Percentiles rank a stretch among this genome's conserved stretches.
Conservation (phyloP, 2,329 filamentous ascomycete genomes). For the Pseudogymnoascus sp. region DNA sequence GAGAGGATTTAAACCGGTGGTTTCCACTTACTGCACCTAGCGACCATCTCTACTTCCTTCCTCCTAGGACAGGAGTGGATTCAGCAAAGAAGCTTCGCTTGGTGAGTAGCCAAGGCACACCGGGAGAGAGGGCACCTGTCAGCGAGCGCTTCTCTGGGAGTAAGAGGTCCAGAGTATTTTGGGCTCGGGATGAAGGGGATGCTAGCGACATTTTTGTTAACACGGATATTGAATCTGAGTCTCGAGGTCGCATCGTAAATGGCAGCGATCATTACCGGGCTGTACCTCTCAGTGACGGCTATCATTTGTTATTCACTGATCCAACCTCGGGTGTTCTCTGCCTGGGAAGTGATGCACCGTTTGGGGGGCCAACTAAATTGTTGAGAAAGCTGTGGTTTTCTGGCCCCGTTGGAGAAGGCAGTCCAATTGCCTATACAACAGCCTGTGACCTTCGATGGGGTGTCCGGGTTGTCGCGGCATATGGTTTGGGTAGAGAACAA, state of each 20-base stretch:
- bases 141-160: constrained; percentile 21
- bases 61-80: constrained; percentile 42
- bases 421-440: constrained; percentile 46
- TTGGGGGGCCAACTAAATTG: constrained; percentile 46
- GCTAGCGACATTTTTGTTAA: constrained; percentile 10
- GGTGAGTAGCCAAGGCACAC: constrained; percentile 51
- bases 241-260: constrained; percentile 16
- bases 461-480: constrained; percentile 50
- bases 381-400: constrained; percentile 49
- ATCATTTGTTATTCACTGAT: constrained; percentile 57
- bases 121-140: constrained; percentile 24
- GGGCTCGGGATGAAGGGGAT: constrained; percentile 14
- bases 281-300: constrained; percentile 55
- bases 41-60: constrained; percentile 52
- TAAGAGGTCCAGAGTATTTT: constrained; percentile 20
- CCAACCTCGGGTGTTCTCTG: constrained; percentile 47
- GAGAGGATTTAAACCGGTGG: constrained; percentile 44
- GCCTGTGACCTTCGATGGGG: constrained; percentile 50
- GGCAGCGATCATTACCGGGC: constrained; percentile 52
- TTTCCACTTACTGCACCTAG: constrained; percentile 47
- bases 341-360: constrained; percentile 52
- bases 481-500: constrained; percentile 34
- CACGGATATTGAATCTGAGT: constrained; percentile 10
- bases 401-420: constrained; percentile 23
- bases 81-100: constrained; percentile 49